Percentiles rank a stretch among this genome's conserved stretches.
Evolutionary conservation across 139 green algal genomes (phyloP).

Genomic region (Pedinophyceae sp.): DNA sequence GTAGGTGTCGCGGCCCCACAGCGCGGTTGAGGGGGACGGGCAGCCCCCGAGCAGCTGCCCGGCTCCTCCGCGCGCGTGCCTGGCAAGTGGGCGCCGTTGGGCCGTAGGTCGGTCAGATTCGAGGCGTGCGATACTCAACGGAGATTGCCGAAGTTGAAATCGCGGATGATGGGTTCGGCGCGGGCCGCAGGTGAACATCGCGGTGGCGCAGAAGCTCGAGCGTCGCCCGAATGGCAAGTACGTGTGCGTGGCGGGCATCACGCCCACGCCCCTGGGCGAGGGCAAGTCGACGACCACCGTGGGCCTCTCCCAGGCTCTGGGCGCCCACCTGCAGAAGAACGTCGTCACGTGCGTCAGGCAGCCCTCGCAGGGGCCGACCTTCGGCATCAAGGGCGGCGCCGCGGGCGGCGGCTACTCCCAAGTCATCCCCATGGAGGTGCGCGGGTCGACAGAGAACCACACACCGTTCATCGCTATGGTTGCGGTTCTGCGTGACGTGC

Average conservation of each 20-base stretch:
- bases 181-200: neutral
- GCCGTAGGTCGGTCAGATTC: constrained; percentile 20
- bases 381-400: constrained; percentile 97
- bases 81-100: neutral
- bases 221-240: constrained; percentile 18
- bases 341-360: constrained; percentile 86
- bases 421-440: constrained; percentile 75
- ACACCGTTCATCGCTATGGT: too few relatives aligned
- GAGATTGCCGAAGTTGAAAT: too few relatives aligned
- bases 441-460: too few relatives aligned
- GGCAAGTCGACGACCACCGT: constrained; percentile 97
- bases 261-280: constrained; percentile 84
- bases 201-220: constrained; percentile 19
- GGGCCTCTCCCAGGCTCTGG: constrained; percentile 88
- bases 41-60: neutral
- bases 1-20: constrained; percentile 15
- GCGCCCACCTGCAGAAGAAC: constrained; percentile 65
- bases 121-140: too few relatives aligned
- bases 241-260: constrained; percentile 91
- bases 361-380: constrained; percentile 87
- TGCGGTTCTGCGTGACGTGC: too few relatives aligned
- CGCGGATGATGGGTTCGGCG: too few relatives aligned
- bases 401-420: constrained; percentile 93
- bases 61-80: neutral
- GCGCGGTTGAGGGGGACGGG: neutral